Conservation (phyloP, 2,329 filamentous ascomycete species). For the Podosphaera leucotricha region DNA sequence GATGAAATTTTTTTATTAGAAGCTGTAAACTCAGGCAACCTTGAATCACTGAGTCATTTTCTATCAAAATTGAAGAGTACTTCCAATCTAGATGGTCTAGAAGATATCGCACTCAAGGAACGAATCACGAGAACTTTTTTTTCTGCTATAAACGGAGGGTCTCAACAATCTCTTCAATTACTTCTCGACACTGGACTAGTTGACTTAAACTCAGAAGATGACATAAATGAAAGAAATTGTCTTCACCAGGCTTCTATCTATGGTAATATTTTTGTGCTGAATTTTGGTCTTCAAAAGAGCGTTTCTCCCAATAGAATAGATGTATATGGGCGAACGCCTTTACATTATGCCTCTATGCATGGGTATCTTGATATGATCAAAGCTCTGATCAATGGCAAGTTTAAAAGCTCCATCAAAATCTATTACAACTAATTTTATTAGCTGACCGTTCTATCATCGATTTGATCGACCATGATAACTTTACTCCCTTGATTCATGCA, state of each 20-base stretch:
- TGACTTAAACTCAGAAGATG: conserved; percentile 80
- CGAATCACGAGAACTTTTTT: conserved; percentile 78
- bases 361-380: conserved; percentile 68
- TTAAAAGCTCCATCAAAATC: neutral
- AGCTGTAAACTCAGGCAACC: conserved; percentile 61
- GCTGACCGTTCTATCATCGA: conserved; percentile 56
- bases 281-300: conserved; percentile 46
- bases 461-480: conserved; percentile 85
- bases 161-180: conserved; percentile 48
- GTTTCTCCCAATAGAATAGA: conserved; percentile 65
- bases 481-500: conserved; percentile 82
- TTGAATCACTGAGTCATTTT: conserved; percentile 56
- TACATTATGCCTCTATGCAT: conserved; percentile 94
- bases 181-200: conserved; percentile 64
- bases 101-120: conserved; percentile 36
- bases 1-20: conserved; percentile 77
- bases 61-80: conserved; percentile 43
- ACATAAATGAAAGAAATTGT: conserved; percentile 94
- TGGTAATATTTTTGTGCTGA: conserved; percentile 56
- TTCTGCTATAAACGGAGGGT: conserved; percentile 67
- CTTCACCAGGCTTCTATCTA: conserved; percentile 94
- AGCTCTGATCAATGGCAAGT: conserved; percentile 39
- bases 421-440: conserved; percentile 13
- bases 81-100: conserved; percentile 31
- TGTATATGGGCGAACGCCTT: conserved; percentile 77